Conservation (phyloP, 2,329 filamentous ascomycete species). For the Septoria petroselini region DNA sequence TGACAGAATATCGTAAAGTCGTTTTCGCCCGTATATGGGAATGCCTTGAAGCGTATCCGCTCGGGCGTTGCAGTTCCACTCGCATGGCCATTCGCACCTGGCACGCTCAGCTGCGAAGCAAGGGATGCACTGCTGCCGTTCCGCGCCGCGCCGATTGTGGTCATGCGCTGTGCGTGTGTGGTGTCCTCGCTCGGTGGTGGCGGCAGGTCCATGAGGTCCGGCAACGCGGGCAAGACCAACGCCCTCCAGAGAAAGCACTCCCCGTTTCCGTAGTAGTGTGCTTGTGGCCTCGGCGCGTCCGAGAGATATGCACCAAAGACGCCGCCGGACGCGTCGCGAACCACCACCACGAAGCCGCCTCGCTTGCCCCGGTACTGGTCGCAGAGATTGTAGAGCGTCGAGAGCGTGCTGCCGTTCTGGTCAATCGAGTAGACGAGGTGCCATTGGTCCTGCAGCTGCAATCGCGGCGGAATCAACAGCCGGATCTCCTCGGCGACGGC, state of each 20-base stretch:
- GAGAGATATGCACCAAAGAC: constrained; percentile 93
- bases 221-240: constrained; percentile 58
- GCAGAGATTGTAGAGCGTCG: constrained; percentile 80
- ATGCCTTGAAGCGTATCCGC: constrained; percentile 90
- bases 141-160: constrained; percentile 49
- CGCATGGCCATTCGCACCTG: constrained; percentile 27
- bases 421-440: constrained; percentile 82
- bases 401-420: constrained; percentile 82
- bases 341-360: constrained; percentile 85
- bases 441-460: constrained; percentile 88
- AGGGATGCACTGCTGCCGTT: constrained; percentile 32
- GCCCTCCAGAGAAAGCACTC: constrained; percentile 93
- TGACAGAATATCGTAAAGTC: constrained; percentile 97
- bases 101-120: constrained; percentile 27
- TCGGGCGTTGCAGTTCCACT: constrained; percentile 56
- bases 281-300: constrained; percentile 74
- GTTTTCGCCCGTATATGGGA: constrained; percentile 92
- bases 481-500: constrained; percentile 89
- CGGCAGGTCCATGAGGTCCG: constrained; percentile 57
- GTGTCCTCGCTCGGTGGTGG: constrained; percentile 68
- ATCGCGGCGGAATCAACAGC: constrained; percentile 76
- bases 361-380: constrained; percentile 63
- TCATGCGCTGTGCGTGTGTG: constrained; percentile 59
- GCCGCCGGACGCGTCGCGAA: constrained; percentile 71
- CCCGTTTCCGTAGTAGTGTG: constrained; percentile 91